phyloP scores from a whole-genome alignment of 495 filamentous ascomycete species.

The Aspergillus steynii region DNA sequence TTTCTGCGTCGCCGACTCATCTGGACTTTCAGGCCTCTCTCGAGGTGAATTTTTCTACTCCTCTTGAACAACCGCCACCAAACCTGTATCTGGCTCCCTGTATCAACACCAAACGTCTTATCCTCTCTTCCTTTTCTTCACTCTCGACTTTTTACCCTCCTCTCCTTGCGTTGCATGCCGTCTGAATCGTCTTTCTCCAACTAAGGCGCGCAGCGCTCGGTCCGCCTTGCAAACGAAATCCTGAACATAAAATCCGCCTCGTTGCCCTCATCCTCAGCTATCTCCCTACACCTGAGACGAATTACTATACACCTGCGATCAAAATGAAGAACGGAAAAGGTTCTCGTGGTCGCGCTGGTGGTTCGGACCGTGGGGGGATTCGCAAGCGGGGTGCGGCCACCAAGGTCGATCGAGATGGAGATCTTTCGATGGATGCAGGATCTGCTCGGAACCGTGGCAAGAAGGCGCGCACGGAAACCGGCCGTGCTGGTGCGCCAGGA shows the following conservation, averaged over 20 bases:
- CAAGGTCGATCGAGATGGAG: conserved; percentile 73
- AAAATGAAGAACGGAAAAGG: conserved; percentile 41
- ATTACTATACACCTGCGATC: conserved; percentile 11
- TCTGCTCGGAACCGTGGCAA: conserved; percentile 38
- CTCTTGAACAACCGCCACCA: background rate
- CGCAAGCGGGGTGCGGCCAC: conserved; percentile 59
- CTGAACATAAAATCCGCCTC: conserved; percentile 2
- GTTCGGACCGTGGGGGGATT: conserved; percentile 62
- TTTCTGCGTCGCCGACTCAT: conserved; percentile 19
- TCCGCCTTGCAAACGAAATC: conserved; percentile 18
- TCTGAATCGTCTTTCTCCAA: conserved; percentile 15
- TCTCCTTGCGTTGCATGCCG: conserved; percentile 24
- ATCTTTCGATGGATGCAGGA: conserved; percentile 72
- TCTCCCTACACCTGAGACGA: conserved; percentile 2
- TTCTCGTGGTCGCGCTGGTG: conserved; percentile 29
- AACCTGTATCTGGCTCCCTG: background rate
- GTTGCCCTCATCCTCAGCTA: conserved; percentile 8
- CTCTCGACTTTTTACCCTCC: background rate
- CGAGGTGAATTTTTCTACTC: conserved; percentile 10
- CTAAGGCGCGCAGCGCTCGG: conserved; percentile 31
- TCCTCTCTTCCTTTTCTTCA: conserved; percentile 4
- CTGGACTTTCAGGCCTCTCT: conserved; percentile 8
- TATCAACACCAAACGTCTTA: background rate
- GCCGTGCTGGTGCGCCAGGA: conserved; percentile 27
- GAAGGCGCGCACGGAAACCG: conserved; percentile 38